Base-by-base conservation (phyloP, 148 eudicot genomes). In the Dianthus caryophyllus region DNA sequence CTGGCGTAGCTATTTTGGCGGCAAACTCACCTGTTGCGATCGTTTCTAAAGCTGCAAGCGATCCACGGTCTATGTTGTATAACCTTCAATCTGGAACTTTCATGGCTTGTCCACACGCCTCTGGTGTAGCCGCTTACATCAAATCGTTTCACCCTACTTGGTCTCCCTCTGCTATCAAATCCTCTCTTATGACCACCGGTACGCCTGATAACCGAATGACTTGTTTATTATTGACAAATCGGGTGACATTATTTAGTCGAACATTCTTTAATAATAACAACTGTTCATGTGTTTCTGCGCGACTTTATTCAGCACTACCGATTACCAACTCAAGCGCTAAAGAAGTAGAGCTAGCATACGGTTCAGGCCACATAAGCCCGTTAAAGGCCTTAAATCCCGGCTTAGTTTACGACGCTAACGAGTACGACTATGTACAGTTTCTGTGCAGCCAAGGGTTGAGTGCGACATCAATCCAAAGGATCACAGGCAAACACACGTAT, bases 21-120 rank as follows among this genome's bases (percentile, higher is more conserved):
- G 82, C 76, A 22, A 78, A 67, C 71, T 70, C 85, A 15, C 73
- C 68, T 0, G 13, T 52, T 65, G 57, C 71, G 24, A 5, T 73
- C 0, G 71, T 71, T 1, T 11, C 82, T 6, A 63, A 20, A 6
- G 43, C 52, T 1, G 57, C 48, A 22, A 73, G 73, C 13, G 85
- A 82, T 47, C 53, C 15, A 3, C 47, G 82, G 51, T 56, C 49
- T 6, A 82, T 72, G 22, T 9, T 65, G 10, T 80, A 55, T 73
- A 73, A 48, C n/a, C 65, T 80, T 14, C 0, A 36, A 4, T 64
- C 65, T 1, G 83, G 80, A 14, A 80, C 80, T 27, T 80, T 81
- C 25, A 81, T 81, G 84, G 67, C 84, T 21, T 77, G 81, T 18
- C 84, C 84, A n/a, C 84, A 81, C 47, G 84, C 71, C 17, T 15